Percentiles rank a stretch among this genome's conserved stretches.
Evolutionary conservation across 2,329 filamentous ascomycete species (phyloP).

Genomic region (Colletotrichum kahawae): DNA sequence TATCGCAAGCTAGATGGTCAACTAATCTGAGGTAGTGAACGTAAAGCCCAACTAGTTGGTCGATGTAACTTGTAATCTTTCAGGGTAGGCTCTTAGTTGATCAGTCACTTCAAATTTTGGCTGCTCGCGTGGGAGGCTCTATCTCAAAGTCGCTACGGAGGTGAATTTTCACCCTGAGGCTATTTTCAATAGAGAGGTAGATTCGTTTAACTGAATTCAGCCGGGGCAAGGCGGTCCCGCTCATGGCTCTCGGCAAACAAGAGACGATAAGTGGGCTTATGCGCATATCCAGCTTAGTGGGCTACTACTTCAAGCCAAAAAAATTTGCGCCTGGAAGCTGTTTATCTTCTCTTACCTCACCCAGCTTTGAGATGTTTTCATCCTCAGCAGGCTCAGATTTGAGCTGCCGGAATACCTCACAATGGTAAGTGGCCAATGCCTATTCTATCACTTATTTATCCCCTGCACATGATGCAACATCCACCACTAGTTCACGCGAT

Average conservation of each 20-base stretch:
- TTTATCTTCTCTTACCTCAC: neutral
- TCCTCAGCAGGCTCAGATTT: neutral
- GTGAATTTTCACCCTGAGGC: neutral
- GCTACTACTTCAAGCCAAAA: conserved; percentile 23
- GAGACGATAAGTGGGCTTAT: neutral
- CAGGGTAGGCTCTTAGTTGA: neutral
- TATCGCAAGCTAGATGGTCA: neutral
- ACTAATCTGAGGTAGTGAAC: neutral
- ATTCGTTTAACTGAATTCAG: neutral
- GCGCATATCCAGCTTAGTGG: neutral
- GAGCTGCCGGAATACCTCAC: neutral
- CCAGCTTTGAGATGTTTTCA: neutral
- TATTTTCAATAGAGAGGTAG: neutral
- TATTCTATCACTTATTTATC: conserved; percentile 8
- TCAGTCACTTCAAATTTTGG: neutral
- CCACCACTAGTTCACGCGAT: conserved; percentile 66
- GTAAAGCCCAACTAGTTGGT: neutral
- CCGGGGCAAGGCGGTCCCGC: neutral
- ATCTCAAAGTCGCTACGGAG: no score
- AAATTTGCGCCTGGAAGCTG: neutral
- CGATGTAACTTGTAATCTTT: neutral
- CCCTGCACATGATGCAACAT: conserved; percentile 52
- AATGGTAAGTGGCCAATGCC: conserved; percentile 26
- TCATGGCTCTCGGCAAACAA: neutral
- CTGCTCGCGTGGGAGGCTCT: neutral